Percentiles rank a stretch among this genome's conserved stretches.
Conservation (phyloP, 1,284 basidiomycete species). For the Apiotrichum veenhuisii region DNA sequence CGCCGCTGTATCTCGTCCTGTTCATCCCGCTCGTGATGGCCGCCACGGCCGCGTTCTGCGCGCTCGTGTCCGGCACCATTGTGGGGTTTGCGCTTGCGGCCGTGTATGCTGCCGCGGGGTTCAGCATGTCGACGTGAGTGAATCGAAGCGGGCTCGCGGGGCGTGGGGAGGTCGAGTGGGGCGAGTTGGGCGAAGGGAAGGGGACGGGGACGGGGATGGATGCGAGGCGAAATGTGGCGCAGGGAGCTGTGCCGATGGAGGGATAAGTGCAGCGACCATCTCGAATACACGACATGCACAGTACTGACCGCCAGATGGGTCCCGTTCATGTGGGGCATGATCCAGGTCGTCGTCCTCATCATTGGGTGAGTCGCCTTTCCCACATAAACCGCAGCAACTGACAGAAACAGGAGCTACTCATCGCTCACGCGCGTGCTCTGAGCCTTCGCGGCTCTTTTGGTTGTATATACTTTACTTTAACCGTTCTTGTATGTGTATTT, state of each 20-base stretch:
- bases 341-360: constrained; percentile 64
- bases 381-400: background rate
- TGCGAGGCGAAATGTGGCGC: too few species aligned
- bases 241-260: too few species aligned
- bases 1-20: constrained; percentile 38
- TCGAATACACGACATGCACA: background rate
- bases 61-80: constrained; percentile 65
- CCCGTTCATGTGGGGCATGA: constrained; percentile 69
- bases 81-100: constrained; percentile 67
- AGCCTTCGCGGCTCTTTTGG: constrained; percentile 2
- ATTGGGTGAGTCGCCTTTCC: constrained; percentile 50
- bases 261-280: too few species aligned
- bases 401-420: constrained; percentile 35
- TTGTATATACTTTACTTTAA: background rate
- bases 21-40: constrained; percentile 32
- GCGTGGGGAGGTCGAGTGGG: background rate
- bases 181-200: too few species aligned
- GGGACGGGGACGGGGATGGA: too few species aligned
- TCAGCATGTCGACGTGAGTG: constrained; percentile 76
- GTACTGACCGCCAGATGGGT: constrained; percentile 61
- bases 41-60: constrained; percentile 58
- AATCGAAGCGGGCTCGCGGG: too few species aligned
- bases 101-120: constrained; percentile 64
- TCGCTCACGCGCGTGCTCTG: constrained; percentile 41
- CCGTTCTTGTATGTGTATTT: background rate